These are phyloP conservation scores for Phytopythium sindhum DNA, from an alignment of 352 stramenopile species.

Conservation along the genomic window DNA sequence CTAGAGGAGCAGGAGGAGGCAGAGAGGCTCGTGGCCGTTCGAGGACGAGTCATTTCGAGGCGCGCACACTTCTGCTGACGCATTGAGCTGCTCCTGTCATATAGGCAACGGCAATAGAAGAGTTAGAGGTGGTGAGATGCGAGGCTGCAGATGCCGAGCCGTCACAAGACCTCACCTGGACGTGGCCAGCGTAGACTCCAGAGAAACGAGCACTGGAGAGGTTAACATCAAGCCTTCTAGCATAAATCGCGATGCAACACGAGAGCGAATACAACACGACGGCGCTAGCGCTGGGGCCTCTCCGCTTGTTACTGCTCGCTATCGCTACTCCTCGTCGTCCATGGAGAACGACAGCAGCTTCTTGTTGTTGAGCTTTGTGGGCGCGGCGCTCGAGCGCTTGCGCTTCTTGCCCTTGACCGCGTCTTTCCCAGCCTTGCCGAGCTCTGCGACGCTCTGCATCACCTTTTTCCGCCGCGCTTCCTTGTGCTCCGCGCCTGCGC, in stretches of 20 bases:
- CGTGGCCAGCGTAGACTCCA: background rate
- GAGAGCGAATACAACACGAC: background rate
- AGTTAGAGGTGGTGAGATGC: background rate
- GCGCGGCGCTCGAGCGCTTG: conserved; percentile 46
- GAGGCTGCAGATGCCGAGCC: background rate
- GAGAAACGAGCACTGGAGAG: background rate
- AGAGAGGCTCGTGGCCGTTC: background rate
- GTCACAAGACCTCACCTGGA: background rate
- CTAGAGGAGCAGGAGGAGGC: conserved; percentile 4
- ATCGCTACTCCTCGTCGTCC: conserved; percentile 47
- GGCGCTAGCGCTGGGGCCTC: background rate
- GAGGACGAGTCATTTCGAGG: background rate
- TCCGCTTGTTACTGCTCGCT: conserved; percentile 1
- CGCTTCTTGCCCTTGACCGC: conserved; percentile 36
- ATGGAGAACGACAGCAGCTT: conserved; percentile 83
- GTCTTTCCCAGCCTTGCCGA: conserved; percentile 16
- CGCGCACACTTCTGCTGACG: conserved; percentile 1
- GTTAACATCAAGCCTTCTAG: background rate
- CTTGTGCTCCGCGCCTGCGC: conserved; percentile 12
- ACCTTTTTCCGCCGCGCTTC: conserved; percentile 22
- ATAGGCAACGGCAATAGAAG: background rate
- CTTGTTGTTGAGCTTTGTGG: conserved; percentile 58
- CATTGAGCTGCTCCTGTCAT: background rate
- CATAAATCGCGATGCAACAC: background rate
- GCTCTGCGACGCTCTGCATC: conserved; percentile 41